Base-by-base conservation (phyloP, 768 basidiomycete genomes). In the Amanita polypyramis region DNA sequence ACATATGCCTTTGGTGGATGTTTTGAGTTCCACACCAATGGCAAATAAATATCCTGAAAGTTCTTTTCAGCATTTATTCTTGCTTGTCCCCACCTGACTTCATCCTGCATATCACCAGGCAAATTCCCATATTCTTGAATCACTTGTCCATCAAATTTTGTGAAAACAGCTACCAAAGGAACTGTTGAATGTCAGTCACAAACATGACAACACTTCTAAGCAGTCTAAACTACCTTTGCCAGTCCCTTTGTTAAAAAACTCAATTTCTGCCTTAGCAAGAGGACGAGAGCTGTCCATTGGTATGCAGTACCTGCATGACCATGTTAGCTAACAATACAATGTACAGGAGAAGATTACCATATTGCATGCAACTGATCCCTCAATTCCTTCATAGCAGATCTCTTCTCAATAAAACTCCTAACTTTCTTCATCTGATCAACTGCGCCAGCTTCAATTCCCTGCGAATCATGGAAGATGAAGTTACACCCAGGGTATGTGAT, bases 381-480 rank as follows among this genome's bases (percentile, higher is more conserved):
- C 0, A 62, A 43, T 6, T 51, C 40, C 3, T 20, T 50, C 1
- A 43, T 33, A 2, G 54, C 53, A 0, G 64, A 52, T 9, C 58
- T 49, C 15, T 57, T n/a, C 11, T 47, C n/a, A 10, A 72, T 58
- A 51, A 72, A 71, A 2, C 42, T 36, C 36, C 51, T 55, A 14
- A 70, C 60, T 5, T 44, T 56, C 2, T 57, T 46, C 2, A 68
- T 49, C 49, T 70, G 62, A 2, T 53, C 51, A 1, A 21, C 52
- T 2, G 54, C 53, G 2, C 69, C 69, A 14, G 65, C 51, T 54
- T 70, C 68, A 41, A 71, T 67, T 5, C 69, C 70, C 38, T 59
- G 49, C 19, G 70, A 71, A 48, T 71, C 69, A 33, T 71, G 70
- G 50, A 70, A 70, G 17, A 69, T 58, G 51, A 67, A 70, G 27